A percentile compares a stretch with the other conserved stretches of the same genome.
Conservation (phyloP, 2,329 filamentous ascomycete genomes). For the Fusarium zealandicum region DNA sequence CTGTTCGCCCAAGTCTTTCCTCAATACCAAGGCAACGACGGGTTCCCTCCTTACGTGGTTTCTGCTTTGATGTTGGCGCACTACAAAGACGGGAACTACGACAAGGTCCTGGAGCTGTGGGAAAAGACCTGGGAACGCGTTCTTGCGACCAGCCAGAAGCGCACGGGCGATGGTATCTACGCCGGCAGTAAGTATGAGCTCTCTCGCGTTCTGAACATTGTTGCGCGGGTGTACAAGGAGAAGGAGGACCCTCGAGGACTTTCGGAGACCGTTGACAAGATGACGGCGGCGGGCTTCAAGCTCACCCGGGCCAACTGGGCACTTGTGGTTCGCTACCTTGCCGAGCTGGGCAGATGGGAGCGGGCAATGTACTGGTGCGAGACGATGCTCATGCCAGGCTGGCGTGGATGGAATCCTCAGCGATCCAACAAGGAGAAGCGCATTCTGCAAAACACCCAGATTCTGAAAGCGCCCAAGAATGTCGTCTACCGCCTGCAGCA, state of each 20-base stretch:
- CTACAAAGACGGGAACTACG: slow-evolving; percentile 62
- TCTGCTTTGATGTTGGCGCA: slow-evolving; percentile 73
- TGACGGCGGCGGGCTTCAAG: slow-evolving; percentile 72
- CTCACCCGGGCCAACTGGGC: slow-evolving; percentile 85
- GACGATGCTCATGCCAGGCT: slow-evolving; percentile 76
- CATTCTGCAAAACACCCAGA: slow-evolving; percentile 47
- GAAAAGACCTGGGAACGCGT: slow-evolving; percentile 63
- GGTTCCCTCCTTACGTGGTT: slow-evolving; percentile 63
- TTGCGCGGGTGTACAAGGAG: slow-evolving; percentile 55
- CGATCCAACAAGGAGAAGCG: slow-evolving; percentile 45
- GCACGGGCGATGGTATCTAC: slow-evolving; percentile 46
- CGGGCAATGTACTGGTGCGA: slow-evolving; percentile 81
- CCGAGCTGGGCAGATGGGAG: slow-evolving; percentile 62
- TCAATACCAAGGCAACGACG: slow-evolving; percentile 41
- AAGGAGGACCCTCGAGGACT: slow-evolving; percentile 56
- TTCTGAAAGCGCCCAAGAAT: slow-evolving; percentile 43
- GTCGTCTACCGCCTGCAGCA: slow-evolving; percentile 59
- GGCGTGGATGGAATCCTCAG: slow-evolving; percentile 71
- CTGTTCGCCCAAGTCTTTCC: slow-evolving; percentile 57
- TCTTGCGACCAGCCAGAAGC: slow-evolving; percentile 45
- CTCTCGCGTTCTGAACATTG: slow-evolving; percentile 56
- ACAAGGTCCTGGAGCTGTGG: slow-evolving; percentile 73
- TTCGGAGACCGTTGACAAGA: slow-evolving; percentile 57
- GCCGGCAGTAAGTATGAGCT: slow-evolving; percentile 61
- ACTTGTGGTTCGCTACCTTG: slow-evolving; percentile 72